phyloP scores from a whole-genome alignment of 1,284 basidiomycete species.

The Melampsora abietis-canadensis region DNA sequence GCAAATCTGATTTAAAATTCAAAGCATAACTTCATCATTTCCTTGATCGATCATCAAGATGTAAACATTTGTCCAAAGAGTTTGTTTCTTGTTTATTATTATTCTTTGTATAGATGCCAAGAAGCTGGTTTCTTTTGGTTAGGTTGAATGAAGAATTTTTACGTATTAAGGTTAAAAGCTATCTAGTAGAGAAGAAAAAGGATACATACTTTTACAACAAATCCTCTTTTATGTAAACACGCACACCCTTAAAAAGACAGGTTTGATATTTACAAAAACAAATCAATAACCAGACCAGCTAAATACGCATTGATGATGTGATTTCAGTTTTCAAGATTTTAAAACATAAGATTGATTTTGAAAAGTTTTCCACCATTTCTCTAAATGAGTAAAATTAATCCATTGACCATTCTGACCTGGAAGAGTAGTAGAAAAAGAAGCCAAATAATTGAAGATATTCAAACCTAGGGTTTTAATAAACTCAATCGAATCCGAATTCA shows the following conservation, averaged over 20 bases:
- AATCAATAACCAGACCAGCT: too few relatives aligned
- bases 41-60: conserved; percentile 40
- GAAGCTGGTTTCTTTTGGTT: conserved; percentile 6
- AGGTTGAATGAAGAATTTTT: too few relatives aligned
- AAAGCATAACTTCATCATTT: not conserved
- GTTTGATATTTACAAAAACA: too few relatives aligned
- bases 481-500: not conserved
- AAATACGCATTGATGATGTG: too few relatives aligned
- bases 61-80: too few relatives aligned
- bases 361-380: conserved; percentile 40
- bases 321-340: too few relatives aligned
- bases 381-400: conserved; percentile 17
- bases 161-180: too few relatives aligned
- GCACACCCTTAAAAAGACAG: too few relatives aligned
- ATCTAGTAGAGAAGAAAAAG: too few relatives aligned
- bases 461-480: conserved; percentile 68
- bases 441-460: conserved; percentile 77
- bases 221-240: too few relatives aligned
- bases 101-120: conserved; percentile 17
- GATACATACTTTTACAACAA: too few relatives aligned
- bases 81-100: conserved; percentile 43
- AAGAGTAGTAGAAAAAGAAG: conserved; percentile 62
- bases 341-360: not conserved
- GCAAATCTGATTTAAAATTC: too few relatives aligned
- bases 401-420: conserved; percentile 3